Percentiles rank a stretch among this genome's conserved stretches.
phyloP scores from a whole-genome alignment of 2,329 filamentous ascomycete species.

The Stagonosporopsis tanaceti region DNA sequence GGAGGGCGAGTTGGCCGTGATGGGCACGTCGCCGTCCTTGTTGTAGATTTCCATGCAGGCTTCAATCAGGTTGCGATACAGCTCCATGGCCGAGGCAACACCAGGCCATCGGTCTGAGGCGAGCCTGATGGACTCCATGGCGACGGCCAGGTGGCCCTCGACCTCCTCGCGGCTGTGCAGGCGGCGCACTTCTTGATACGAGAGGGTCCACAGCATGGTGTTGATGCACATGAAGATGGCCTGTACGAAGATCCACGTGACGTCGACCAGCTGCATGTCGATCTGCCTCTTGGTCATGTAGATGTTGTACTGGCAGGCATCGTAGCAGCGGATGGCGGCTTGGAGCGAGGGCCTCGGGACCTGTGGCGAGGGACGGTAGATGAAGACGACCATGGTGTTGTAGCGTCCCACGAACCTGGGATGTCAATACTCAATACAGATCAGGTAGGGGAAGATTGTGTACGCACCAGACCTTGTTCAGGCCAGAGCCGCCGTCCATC shows the following conservation, averaged over 20 bases:
- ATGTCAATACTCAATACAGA: conserved; percentile 14
- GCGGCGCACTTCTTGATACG: conserved; percentile 82
- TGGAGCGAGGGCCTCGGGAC: conserved; percentile 81
- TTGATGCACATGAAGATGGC: conserved; percentile 92
- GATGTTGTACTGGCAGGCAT: conserved; percentile 83
- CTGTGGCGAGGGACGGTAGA: conserved; percentile 91
- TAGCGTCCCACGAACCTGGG: conserved; percentile 70
- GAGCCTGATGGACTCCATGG: conserved; percentile 78
- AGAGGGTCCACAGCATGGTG: conserved; percentile 88
- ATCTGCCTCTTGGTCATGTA: conserved; percentile 82
- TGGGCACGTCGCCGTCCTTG: conserved; percentile 60
- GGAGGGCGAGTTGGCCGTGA: conserved; percentile 58
- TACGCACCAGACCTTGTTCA: conserved; percentile 82
- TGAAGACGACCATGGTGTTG: conserved; percentile 86
- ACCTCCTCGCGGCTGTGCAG: conserved; percentile 77
- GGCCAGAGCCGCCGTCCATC: conserved; percentile 70
- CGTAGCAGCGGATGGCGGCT: conserved; percentile 84
- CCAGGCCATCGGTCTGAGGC: conserved; percentile 93
- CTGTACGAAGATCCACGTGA: conserved; percentile 94
- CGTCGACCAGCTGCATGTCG: conserved; percentile 75
- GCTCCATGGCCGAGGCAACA: conserved; percentile 79
- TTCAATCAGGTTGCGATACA: conserved; percentile 85
- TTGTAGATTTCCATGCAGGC: conserved; percentile 91
- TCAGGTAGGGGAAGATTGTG: not conserved
- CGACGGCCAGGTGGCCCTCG: conserved; percentile 74